phyloP scores from a whole-genome alignment of 371 early-diverging fungal species.

The Mucor sp. region DNA sequence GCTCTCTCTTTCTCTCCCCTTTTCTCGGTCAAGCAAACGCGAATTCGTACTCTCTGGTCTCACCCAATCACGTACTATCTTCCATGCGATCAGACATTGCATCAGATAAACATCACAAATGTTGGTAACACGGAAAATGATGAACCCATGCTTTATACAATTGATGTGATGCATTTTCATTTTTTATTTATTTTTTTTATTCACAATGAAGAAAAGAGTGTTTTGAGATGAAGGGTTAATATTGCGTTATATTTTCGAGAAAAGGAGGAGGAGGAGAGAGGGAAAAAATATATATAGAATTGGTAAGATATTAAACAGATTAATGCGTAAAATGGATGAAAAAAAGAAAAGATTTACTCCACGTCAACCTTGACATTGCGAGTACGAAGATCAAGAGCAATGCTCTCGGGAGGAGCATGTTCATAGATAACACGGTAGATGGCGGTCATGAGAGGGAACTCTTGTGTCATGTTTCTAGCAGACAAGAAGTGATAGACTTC shows the following conservation, averaged over 20 bases:
- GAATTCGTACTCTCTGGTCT: background rate
- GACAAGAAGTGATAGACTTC: slow-evolving; percentile 86
- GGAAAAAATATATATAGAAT: background rate
- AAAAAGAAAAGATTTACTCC: background rate
- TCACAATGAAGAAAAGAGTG: background rate
- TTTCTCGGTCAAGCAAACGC: background rate
- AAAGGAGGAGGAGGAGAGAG: background rate
- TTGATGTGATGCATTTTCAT: background rate
- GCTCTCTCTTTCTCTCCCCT: background rate
- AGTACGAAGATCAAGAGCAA: slow-evolving; percentile 46
- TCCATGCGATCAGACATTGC: background rate
- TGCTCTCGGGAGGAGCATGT: slow-evolving; percentile 52
- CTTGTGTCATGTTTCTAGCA: slow-evolving; percentile 55
- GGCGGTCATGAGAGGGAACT: slow-evolving; percentile 87
- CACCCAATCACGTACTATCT: background rate
- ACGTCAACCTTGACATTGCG: background rate
- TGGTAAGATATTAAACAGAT: background rate
- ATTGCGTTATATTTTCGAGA: background rate
- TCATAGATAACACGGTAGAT: slow-evolving; percentile 91
- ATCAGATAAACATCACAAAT: background rate
- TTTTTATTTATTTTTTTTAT: background rate
- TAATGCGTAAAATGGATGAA: background rate
- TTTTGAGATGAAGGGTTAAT: background rate
- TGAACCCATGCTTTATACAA: background rate
- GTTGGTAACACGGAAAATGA: background rate